Base-by-base conservation (phyloP, 2,329 filamentous ascomycete species). In the Alternaria atra region DNA sequence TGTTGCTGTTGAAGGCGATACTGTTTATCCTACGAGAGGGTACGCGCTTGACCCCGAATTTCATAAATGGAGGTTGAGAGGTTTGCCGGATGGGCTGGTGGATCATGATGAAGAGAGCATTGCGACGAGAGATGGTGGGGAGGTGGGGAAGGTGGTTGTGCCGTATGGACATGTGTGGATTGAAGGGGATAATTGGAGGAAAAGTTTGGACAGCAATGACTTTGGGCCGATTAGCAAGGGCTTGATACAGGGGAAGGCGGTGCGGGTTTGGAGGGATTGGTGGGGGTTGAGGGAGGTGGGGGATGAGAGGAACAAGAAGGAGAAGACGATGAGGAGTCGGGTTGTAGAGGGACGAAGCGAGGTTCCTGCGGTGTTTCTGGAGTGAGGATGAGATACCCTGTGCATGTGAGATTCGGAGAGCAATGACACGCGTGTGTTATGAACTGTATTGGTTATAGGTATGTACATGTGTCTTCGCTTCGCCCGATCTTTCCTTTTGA, bases 81-180 rank as follows among this genome's bases (percentile, higher is more conserved):
- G 69, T 34, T 13, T 79, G 17, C 64, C 64, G 51, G 76, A 75
- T 63, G 73, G 73, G 73, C 71, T 79, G 66, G 60, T 58, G 6
- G 64, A 64, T 32, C 53, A 32, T 15, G 72, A 70, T 32, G 51
- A 50, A 29, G 67, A 67, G 44, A 60, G 63, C 23, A 57, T 69
- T 15, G 63, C 35, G 30, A 64, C 42, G n/a, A 47, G 53, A 8
- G 61, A 67, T 25, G 35, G 34, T 39, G 44, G 35, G 3, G 47
- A 42, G 29, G 65, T 65, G 7, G 73, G 77, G 2, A 76, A 67
- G 59, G 76, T 91, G 46, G 84, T 85, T 64, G 87, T 99, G 23
- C 94, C 94, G 5, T 85, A 85, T 64, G 93, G 93, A 17, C 94
- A 98, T 81, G 85, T 98, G 29, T 99, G 95, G 95, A 88, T 99